Base-by-base conservation (phyloP, 2,329 filamentous ascomycete species). In the Cryphonectria nitschkei region DNA sequence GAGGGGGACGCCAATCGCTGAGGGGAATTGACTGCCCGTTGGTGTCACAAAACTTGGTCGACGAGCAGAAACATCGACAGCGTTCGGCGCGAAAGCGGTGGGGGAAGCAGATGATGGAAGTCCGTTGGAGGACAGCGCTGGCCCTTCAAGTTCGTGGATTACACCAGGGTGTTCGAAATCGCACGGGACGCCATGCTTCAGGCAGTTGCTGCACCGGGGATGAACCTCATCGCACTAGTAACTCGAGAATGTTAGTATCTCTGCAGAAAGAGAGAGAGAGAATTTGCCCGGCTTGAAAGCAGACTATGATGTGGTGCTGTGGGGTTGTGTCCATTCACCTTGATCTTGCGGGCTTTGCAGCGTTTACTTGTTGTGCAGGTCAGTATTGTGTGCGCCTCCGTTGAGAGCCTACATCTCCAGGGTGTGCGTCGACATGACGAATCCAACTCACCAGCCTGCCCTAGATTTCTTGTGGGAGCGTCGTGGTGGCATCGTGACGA, bases 381-480 rank as follows among this genome's bases (percentile, higher is more conserved):
- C 50, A 66, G 39, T 26, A 68, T 37, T 8, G 19, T 52, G 39
- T 58, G 73, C 86, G 61, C 61, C n/a, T 39, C 19, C 37, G 84
- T 29, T 32, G 43, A 46, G 43, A 46, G 62, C n/a, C 29, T 50
- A 22, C 62, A 50, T 37, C 46, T 3, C 26, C 22, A 26, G 32
- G 29, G 4, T 34, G n/a, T 26, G 8, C 1, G 19, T 32, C 32
- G 19, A 39, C 13, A 46, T 22, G 43, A 52, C 43, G 22, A 4
- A 54, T 39, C 34, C 43, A 7, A 68, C 67, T 63, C 16, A 68
- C 76, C 90, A 92, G 62, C 90, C 90, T 67, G 89, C 86, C 74
- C 90, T 86, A 70, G 89, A 91, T 82, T 92, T 92, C 78, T 90
- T 92, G 80, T 92, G 90, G 58, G 89, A 90, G 78, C 89, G 84